phyloP scores from a whole-genome alignment of 306 rosid genomes.

The Arachis stenosperma region DNA sequence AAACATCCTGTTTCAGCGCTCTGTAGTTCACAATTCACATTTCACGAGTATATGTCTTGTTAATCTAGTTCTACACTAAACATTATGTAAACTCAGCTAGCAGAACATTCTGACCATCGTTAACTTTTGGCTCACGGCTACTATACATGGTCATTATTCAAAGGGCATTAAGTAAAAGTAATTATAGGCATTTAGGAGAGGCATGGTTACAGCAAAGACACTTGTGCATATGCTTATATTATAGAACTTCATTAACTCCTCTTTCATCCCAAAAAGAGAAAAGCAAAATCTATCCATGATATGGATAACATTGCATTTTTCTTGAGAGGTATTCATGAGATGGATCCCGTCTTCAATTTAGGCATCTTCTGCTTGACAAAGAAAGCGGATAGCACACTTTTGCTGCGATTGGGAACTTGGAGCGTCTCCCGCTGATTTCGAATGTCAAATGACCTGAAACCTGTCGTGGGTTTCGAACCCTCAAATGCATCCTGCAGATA shows the following conservation, averaged over 20 bases:
- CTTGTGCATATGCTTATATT: constrained; percentile 30
- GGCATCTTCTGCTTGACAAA: constrained; percentile 66
- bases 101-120: constrained; percentile 30
- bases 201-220: constrained; percentile 23
- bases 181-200: constrained; percentile 16
- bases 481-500: constrained; percentile 64
- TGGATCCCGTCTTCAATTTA: constrained; percentile 59
- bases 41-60: constrained; percentile 5
- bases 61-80: background rate
- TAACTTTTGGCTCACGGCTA: constrained; percentile 28
- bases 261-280: background rate
- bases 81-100: background rate
- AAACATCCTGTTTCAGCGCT: background rate
- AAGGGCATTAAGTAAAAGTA: constrained; percentile 32
- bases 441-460: constrained; percentile 70
- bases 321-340: constrained; percentile 44
- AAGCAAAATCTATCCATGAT: constrained; percentile 12
- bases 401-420: constrained; percentile 72
- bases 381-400: constrained; percentile 82
- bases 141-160: constrained; percentile 50
- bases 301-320: constrained; percentile 31
- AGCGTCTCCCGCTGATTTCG: constrained; percentile 50
- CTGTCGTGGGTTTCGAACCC: constrained; percentile 57
- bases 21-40: background rate
- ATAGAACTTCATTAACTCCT: constrained; percentile 18